Percentiles rank a stretch among this genome's conserved stretches.
Evolutionary conservation across 176 grass and related monocot genomes (phyloP).

Genomic region (Sorghum bicolor): Sorghum_bicolor_NCBIv3 NC_012872.2:11069001-11069500

Average conservation of each 20-base stretch:
- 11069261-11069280: background rate
- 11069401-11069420: conserved; percentile 68
- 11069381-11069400: conserved; percentile 88
- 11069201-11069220: background rate
- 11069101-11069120: background rate
- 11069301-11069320: background rate
- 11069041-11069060: background rate
- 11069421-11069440: conserved; percentile 25
- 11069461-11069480: background rate
- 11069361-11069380: conserved; percentile 54
- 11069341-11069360: background rate
- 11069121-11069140: background rate
- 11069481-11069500: conserved; percentile 11
- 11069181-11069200: background rate
- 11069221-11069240: background rate
- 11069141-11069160: background rate
- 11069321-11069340: conserved; percentile 11
- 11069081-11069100: background rate
- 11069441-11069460: conserved; percentile 12
- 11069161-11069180: background rate
- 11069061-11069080: background rate
- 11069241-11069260: conserved; percentile 39
- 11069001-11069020: background rate
- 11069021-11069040: background rate
- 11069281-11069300: background rate